These are phyloP conservation scores for Dorcoceras hygrometricum DNA, from an alignment of 257 asterid species.

Conservation along the genomic window DNA sequence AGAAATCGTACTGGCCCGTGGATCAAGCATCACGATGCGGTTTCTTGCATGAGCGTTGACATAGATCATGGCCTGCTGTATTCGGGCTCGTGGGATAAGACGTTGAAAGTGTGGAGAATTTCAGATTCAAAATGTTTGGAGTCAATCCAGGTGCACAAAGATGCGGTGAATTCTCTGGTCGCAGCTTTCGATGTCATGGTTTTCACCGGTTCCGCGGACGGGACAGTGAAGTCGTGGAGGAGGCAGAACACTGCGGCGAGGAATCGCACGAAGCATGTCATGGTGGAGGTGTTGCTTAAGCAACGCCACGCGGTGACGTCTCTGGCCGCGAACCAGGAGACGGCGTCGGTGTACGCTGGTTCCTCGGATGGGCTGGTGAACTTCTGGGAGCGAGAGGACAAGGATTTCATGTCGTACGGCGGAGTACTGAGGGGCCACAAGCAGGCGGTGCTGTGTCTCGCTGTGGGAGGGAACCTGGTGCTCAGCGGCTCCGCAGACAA, in stretches of 20 bases:
- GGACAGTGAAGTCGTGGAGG: conserved; percentile 89
- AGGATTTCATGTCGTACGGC: conserved; percentile 22
- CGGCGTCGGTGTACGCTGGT: conserved; percentile 24
- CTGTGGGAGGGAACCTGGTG: conserved; percentile 27
- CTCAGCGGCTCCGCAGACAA: conserved; percentile 38
- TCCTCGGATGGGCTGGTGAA: conserved; percentile 34
- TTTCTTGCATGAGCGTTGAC: conserved; percentile 70
- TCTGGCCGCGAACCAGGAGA: conserved; percentile 40
- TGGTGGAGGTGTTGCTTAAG: conserved; percentile 57
- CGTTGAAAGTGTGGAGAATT: conserved; percentile 83
- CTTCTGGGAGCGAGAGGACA: conserved; percentile 24
- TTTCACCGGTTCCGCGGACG: conserved; percentile 89
- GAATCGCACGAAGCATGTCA: conserved; percentile 44
- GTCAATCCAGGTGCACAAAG: conserved; percentile 67
- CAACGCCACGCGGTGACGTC: conserved; percentile 80
- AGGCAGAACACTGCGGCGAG: conserved; percentile 55
- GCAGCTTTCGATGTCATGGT: conserved; percentile 60
- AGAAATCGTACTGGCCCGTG: conserved; percentile 60
- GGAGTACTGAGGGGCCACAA: conserved; percentile 33
- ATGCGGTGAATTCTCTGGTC: conserved; percentile 69
- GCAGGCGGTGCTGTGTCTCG: conserved; percentile 31
- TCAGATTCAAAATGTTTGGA: conserved; percentile 80
- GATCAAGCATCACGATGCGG: conserved; percentile 81
- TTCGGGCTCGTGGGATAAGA: conserved; percentile 92
- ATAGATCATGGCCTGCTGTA: conserved; percentile 50